Percentiles rank a stretch among this genome's conserved stretches.
These are phyloP conservation scores for Salix udensis DNA, from an alignment of 345 rosid species.

Conservation along the genomic window DNA sequence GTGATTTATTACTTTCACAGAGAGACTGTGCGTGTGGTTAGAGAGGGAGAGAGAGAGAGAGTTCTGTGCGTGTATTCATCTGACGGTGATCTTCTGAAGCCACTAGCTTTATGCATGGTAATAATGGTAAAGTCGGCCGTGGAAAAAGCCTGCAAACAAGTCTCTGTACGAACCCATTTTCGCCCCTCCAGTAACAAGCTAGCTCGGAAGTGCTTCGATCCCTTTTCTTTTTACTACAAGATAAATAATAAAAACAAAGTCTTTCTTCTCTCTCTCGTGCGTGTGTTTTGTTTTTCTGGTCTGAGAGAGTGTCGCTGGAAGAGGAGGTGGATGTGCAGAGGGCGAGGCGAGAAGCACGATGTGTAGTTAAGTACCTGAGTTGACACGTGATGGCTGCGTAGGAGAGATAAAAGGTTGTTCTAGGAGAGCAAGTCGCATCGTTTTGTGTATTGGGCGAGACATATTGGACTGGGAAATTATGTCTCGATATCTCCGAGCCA, in stretches of 20 bases:
- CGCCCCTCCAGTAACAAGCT: too few species aligned
- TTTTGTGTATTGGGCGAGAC: neutral
- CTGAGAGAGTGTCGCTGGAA: slow-evolving; percentile 2
- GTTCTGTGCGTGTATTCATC: neutral
- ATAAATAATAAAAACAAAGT: neutral
- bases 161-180: slow-evolving; percentile 20
- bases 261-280: neutral
- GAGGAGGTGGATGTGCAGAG: slow-evolving; percentile 14
- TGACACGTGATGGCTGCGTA: slow-evolving; percentile 48
- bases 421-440: neutral
- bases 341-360: slow-evolving; percentile 35
- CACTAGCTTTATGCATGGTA: slow-evolving; percentile 36
- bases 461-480: too few species aligned
- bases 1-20: neutral
- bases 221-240: too few species aligned
- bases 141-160: slow-evolving; percentile 26
- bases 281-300: slow-evolving; percentile 22
- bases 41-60: neutral
- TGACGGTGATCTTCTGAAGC: slow-evolving; percentile 12
- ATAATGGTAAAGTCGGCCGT: slow-evolving; percentile 52
- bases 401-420: slow-evolving; percentile 28
- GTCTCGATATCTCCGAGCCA: neutral
- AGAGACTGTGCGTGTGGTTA: slow-evolving; percentile 10
- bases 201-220: too few species aligned
- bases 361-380: slow-evolving; percentile 32